These are phyloP conservation scores for Yamadazyma sp. DNA, from an alignment of 1,139 yeast species.

Conservation along the genomic window DNA sequence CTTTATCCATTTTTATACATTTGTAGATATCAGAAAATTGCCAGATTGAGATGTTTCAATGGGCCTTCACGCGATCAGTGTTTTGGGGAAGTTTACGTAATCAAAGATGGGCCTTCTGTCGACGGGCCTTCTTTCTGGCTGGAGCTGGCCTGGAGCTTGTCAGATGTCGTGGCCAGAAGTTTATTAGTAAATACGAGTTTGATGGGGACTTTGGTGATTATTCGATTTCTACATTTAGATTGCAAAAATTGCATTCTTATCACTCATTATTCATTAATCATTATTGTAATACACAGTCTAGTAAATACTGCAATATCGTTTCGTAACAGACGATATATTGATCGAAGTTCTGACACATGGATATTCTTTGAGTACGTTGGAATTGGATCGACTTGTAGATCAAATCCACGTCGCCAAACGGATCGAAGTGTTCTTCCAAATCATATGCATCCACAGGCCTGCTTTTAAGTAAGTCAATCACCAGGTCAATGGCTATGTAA, in stretches of 20 bases:
- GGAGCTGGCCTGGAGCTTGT: too few species aligned
- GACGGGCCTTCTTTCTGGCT: too few species aligned
- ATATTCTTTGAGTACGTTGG: conserved; percentile 43
- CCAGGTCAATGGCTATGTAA: conserved; percentile 54
- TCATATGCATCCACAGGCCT: not conserved
- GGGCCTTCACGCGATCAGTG: conserved; percentile 8
- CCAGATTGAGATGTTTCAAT: conserved; percentile 15
- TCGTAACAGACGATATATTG: conserved; percentile 48
- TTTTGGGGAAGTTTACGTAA: not conserved
- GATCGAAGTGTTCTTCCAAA: conserved; percentile 16
- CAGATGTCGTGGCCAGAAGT: too few species aligned
- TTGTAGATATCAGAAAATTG: conserved; percentile 9
- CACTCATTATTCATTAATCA: conserved; percentile 11
- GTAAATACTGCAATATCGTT: conserved; percentile 31
- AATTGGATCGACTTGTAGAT: conserved; percentile 45
- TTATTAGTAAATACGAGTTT: too few species aligned
- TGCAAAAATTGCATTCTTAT: too few species aligned
- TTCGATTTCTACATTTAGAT: too few species aligned
- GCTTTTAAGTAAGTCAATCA: conserved; percentile 19
- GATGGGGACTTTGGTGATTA: too few species aligned
- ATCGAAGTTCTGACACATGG: conserved; percentile 49
- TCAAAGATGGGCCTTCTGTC: too few species aligned
- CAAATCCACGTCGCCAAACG: conserved; percentile 43
- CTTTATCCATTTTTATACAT: conserved; percentile 11
- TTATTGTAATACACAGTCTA: conserved; percentile 8